These are phyloP conservation scores for Xerocomus minutiporus DNA, from an alignment of 1,284 basidiomycete genomes.

Conservation along the genomic window DNA sequence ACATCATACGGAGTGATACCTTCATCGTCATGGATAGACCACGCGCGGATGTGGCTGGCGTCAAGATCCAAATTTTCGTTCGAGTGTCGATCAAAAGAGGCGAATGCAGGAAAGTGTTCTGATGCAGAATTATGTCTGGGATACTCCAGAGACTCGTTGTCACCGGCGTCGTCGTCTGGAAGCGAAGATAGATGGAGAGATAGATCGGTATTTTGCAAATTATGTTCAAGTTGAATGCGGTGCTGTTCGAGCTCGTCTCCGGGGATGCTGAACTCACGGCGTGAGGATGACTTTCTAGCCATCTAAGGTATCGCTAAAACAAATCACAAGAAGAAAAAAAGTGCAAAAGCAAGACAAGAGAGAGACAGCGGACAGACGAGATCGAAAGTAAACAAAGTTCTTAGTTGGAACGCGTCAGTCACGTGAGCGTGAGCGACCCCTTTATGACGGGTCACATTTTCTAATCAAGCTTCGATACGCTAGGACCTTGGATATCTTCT, in stretches of 20 bases:
- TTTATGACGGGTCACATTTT: constrained; percentile 10
- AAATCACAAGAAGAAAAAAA: constrained; percentile 9
- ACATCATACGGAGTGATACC: constrained; percentile 60
- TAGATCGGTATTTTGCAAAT: constrained; percentile 65
- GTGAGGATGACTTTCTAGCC: constrained; percentile 25
- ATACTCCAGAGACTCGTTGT: constrained; percentile 55
- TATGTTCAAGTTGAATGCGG: constrained; percentile 70
- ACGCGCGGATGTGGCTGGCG: constrained; percentile 50
- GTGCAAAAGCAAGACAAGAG: constrained; percentile 12
- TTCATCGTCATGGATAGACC: constrained; percentile 67
- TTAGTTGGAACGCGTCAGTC: constrained; percentile 22
- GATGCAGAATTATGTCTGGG: constrained; percentile 60
- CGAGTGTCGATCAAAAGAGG: constrained; percentile 57
- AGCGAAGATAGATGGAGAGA: constrained; percentile 58
- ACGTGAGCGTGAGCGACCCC: constrained; percentile 9
- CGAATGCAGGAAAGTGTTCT: constrained; percentile 49
- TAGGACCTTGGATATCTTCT: background rate
- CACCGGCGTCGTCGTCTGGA: constrained; percentile 38
- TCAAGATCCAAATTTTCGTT: constrained; percentile 53
- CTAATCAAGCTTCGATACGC: background rate
- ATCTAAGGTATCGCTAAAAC: constrained; percentile 23
- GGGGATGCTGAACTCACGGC: constrained; percentile 42
- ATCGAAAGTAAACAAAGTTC: constrained; percentile 14
- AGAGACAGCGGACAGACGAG: constrained; percentile 3
- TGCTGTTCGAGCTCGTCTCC: constrained; percentile 68